A percentile compares a stretch with the other conserved stretches of the same genome.
phyloP scores from a whole-genome alignment of 352 stramenopile genomes.

The Globisporangium heterothallicum region DNA sequence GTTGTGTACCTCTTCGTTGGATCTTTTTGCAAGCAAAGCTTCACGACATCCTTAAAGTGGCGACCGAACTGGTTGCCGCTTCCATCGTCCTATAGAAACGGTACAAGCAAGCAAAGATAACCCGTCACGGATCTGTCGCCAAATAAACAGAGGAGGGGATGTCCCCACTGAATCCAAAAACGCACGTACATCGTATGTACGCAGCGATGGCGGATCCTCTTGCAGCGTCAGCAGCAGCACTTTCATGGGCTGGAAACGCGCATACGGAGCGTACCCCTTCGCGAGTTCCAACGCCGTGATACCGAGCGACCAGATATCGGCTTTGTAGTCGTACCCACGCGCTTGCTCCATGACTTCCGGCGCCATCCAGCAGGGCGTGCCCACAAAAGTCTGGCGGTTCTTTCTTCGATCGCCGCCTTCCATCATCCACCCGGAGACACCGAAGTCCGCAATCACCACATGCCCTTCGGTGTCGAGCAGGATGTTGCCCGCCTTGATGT shows the following conservation, averaged over 20 bases:
- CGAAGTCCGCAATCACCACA: constrained; percentile 98
- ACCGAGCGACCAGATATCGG: constrained; percentile 99
- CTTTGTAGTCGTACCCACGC: constrained; percentile 93
- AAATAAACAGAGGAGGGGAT: constrained; percentile 1
- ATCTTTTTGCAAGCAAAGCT: constrained; percentile 86
- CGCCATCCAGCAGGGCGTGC: constrained; percentile 97
- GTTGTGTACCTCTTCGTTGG: constrained; percentile 64
- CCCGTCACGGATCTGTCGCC: constrained; percentile 1
- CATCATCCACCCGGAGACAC: constrained; percentile 98
- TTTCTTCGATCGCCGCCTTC: constrained; percentile 91
- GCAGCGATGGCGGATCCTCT: constrained; percentile 92
- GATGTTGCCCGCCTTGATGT: constrained; percentile 99
- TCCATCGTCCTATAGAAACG: constrained; percentile 59
- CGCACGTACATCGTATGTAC: constrained; percentile 79
- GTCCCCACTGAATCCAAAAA: too few species aligned
- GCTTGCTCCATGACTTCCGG: constrained; percentile 91
- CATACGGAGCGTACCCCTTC: constrained; percentile 98
- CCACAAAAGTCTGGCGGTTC: constrained; percentile 97
- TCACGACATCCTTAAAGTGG: constrained; percentile 87
- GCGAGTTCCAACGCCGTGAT: constrained; percentile 98
- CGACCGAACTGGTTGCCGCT: constrained; percentile 77
- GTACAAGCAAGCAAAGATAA: neutral
- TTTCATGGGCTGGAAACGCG: constrained; percentile 98
- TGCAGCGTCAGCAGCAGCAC: constrained; percentile 95
- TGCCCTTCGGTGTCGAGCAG: constrained; percentile 90